Evolutionary conservation across 805 yeast genomes (phyloP).

Genomic region (Ogataea pini): DNA sequence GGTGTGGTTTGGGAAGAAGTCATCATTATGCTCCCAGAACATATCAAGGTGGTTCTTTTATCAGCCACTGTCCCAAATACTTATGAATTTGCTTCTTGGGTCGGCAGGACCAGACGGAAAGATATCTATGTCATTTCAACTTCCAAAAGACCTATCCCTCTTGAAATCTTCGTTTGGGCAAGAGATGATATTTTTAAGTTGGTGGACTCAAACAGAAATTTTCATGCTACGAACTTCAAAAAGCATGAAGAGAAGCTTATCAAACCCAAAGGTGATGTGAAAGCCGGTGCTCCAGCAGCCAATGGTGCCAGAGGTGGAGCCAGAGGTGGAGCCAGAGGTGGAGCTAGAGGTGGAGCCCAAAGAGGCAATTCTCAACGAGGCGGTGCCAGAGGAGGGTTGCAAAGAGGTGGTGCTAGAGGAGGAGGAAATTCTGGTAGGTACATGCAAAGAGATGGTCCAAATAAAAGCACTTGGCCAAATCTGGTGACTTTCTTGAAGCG

Average conservation of each 20-base stretch:
- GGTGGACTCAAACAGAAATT: constrained; percentile 71
- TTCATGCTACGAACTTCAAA: constrained; percentile 62
- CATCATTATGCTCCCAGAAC: constrained; percentile 95
- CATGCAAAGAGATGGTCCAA: constrained; percentile 63
- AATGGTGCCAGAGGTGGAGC: constrained; percentile 51
- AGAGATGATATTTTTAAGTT: constrained; percentile 71
- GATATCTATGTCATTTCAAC: constrained; percentile 96
- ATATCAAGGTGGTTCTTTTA: constrained; percentile 83
- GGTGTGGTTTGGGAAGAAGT: constrained; percentile 99
- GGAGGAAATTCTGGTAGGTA: constrained; percentile 31
- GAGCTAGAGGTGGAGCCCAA: constrained; percentile 37
- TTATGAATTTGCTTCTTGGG: constrained; percentile 97
- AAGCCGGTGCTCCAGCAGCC: constrained; percentile 12
- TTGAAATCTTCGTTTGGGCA: constrained; percentile 85
- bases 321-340: constrained; percentile 35
- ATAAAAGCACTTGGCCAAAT: constrained; percentile 74
- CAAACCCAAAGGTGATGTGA: constrained; percentile 38
- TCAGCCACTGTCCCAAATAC: constrained; percentile 99
- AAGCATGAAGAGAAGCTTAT: constrained; percentile 57
- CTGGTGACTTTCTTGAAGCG: constrained; percentile 69
- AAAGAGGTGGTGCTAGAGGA: constrained; percentile 23
- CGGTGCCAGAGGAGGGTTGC: constrained; percentile 28
- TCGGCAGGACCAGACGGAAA: constrained; percentile 94
- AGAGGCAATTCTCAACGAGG: constrained; percentile 18
- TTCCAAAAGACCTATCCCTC: constrained; percentile 94